phyloP scores from a whole-genome alignment of 2,329 filamentous ascomycete species.

The Epichloe sp. region DNA sequence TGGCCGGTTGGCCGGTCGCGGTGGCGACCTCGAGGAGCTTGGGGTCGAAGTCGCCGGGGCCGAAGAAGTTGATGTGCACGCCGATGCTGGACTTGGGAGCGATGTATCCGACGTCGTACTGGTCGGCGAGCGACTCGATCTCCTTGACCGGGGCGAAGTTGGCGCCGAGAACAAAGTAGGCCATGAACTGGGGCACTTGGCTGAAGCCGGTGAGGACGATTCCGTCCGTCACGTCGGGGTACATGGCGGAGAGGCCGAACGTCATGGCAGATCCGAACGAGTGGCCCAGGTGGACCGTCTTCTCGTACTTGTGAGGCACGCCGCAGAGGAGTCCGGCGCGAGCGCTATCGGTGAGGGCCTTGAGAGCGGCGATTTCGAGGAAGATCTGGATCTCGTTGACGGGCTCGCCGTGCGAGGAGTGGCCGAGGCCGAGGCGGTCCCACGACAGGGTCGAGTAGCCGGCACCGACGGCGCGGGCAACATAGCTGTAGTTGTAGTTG shows the following conservation, averaged over 20 bases:
- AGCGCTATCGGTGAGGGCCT: constrained; percentile 36
- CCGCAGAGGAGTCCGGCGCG: constrained; percentile 30
- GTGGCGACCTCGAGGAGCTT: constrained; percentile 33
- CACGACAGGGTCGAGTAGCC: constrained; percentile 47
- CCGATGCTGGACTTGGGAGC: constrained; percentile 30
- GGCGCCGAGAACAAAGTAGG: constrained; percentile 29
- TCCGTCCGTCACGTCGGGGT: constrained; percentile 42
- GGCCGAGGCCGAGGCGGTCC: constrained; percentile 49
- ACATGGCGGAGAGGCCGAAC: constrained; percentile 37
- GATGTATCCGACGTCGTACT: constrained; percentile 39
- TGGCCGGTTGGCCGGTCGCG: constrained; percentile 39
- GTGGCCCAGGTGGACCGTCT: constrained; percentile 49
- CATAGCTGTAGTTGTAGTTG: constrained; percentile 50
- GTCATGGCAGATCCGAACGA: constrained; percentile 48
- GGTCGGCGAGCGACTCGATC: constrained; percentile 13
- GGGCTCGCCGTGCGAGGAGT: constrained; percentile 44
- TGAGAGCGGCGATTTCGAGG: constrained; percentile 45
- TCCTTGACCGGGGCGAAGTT: constrained; percentile 32
- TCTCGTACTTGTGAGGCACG: constrained; percentile 23
- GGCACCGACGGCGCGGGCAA: constrained; percentile 37
- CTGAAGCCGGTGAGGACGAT: constrained; percentile 49
- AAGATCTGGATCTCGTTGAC: constrained; percentile 45
- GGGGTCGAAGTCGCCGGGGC: constrained; percentile 41
- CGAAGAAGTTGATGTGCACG: constrained; percentile 40
- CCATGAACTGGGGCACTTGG: constrained; percentile 29